Base-by-base conservation (phyloP, 192 early-diverging fungal species). In the Physocladia obscura region DNA sequence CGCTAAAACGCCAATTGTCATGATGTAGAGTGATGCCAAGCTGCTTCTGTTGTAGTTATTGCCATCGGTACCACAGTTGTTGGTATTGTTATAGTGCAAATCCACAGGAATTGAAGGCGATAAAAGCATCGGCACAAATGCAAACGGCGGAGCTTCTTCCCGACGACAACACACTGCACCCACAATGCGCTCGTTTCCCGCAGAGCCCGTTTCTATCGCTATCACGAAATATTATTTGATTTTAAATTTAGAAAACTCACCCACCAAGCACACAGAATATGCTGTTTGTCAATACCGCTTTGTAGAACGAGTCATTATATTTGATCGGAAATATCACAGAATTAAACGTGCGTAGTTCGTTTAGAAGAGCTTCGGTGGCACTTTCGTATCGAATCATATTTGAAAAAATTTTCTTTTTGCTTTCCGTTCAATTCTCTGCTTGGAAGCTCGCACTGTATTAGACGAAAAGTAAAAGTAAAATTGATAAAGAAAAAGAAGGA, bases 1-100 rank as follows among this genome's bases (percentile, higher is more conserved):
- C 11, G 85, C 85, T 30, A 98, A 78, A 36, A 98, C 93, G 34
- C 94, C 94, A 52, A 98, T 79, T 1, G 95, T 98, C 92, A 94
- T 93, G 69, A 98, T 94, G 71, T 96, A 96, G 30, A 94, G 79
- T 4, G 70, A 67, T 75, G 57, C 22, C 48, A 6, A 17, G 30
- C 11, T 26, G 60, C 4, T 50, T 36, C 15, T 58, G 21, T 8
- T 19, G 31, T 55, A 50, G 73, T 30, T 38, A 49, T 29, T 54
- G 51, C 54, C 27, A 27, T 47, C 37, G 58, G 11, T 24, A 22
- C 15, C 22, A 24, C 13, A 63, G 26, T 3, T 36, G 34, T 27
- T 29, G 49, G 65, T 38, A 36, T 73, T 71, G 54, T 76, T 80
- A 27, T 75, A 75, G 19, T 85, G 51, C 19, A 77, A 69, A 22